A percentile compares a stretch with the other conserved stretches of the same genome.
phyloP scores from a whole-genome alignment of 441 rosid species.

The Adansonia rubrostipa region DNA sequence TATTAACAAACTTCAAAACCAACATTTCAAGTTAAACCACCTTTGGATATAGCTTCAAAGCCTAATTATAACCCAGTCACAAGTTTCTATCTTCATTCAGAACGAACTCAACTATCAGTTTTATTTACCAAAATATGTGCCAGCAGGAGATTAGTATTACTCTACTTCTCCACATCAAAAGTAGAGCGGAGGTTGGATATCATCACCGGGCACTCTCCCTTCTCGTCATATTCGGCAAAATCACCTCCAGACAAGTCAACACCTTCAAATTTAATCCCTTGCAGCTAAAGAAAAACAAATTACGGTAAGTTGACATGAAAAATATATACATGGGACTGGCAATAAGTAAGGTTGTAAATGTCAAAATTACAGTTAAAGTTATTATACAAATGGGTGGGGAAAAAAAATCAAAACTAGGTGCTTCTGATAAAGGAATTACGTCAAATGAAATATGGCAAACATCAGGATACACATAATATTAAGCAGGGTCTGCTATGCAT shows the following conservation, averaged over 20 bases:
- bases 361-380: background rate
- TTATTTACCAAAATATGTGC: slow-evolving; percentile 29
- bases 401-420: background rate
- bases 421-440: background rate
- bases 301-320: slow-evolving; percentile 12
- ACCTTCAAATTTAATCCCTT: slow-evolving; percentile 67
- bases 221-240: slow-evolving; percentile 80
- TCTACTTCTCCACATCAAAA: slow-evolving; percentile 68
- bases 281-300: slow-evolving; percentile 43
- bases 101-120: slow-evolving; percentile 27
- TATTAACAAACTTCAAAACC: slow-evolving; percentile 17
- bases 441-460: background rate
- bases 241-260: slow-evolving; percentile 82
- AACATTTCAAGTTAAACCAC: slow-evolving; percentile 1
- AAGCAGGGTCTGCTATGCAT: background rate
- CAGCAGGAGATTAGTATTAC: background rate
- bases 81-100: slow-evolving; percentile 28
- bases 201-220: slow-evolving; percentile 87
- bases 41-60: slow-evolving; percentile 18
- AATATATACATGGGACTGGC: background rate
- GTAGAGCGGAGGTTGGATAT: slow-evolving; percentile 72
- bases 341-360: background rate
- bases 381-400: background rate
- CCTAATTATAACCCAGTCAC: background rate
- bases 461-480: background rate